Conservation (phyloP, 805 yeast species). For the Wickerhamomyces hampshirensis region DNA sequence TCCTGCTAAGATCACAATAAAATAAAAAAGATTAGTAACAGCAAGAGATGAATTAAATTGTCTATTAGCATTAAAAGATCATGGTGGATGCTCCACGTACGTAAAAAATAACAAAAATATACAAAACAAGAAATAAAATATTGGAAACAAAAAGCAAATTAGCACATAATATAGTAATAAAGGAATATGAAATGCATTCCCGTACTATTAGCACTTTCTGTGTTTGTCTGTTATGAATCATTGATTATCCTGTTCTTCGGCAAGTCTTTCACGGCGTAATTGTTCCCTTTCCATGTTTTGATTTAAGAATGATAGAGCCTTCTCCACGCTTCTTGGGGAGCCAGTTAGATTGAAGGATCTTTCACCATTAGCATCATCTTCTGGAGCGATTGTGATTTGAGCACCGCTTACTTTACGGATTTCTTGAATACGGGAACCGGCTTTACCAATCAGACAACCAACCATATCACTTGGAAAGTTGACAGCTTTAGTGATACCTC, state of each 20-base stretch:
- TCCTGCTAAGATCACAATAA: no score
- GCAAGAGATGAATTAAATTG: background rate
- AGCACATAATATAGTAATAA: background rate
- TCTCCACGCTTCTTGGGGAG: slow-evolving; percentile 39
- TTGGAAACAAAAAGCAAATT: background rate
- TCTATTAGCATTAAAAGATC: background rate
- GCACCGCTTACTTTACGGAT: slow-evolving; percentile 77
- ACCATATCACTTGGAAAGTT: slow-evolving; percentile 77
- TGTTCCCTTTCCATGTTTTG: slow-evolving; percentile 57
- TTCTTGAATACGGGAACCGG: slow-evolving; percentile 82
- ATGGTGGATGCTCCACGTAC: no score
- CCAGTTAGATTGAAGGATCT: slow-evolving; percentile 73
- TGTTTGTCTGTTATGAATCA: no score
- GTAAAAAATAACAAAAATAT: no score
- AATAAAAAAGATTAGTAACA: background rate
- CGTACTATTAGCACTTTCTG: background rate
- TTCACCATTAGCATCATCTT: slow-evolving; percentile 56
- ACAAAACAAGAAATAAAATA: background rate
- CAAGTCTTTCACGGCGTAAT: slow-evolving; percentile 38
- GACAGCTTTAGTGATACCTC: slow-evolving; percentile 34
- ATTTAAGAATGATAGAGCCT: slow-evolving; percentile 53
- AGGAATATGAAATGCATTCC: background rate
- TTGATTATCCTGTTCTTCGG: slow-evolving; percentile 11
- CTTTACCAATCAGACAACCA: slow-evolving; percentile 85
- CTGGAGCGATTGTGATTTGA: slow-evolving; percentile 68